Evolutionary conservation across 345 rosid species (phyloP), one percentile per base, ranked within the genome.

Genomic region (Arabidopsis thaliana): DNA sequence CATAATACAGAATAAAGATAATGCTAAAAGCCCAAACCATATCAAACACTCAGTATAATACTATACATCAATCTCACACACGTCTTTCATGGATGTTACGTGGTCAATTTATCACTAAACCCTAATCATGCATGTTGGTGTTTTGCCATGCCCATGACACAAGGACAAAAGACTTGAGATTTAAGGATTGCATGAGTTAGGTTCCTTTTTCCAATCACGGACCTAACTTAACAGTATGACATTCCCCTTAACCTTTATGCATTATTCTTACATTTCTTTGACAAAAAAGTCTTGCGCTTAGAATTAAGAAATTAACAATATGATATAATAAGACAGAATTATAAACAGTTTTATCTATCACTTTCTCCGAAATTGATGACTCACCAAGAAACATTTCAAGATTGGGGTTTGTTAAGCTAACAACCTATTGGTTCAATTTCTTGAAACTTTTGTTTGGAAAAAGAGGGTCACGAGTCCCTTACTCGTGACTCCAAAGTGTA

Each of bases 221-320:
- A 77, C 67, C 80, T 77, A 77, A 77, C 72, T 56, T 77, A 77
- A 77, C 76, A 71, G 67, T 65, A 64, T 71, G 76, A 77, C 80
- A 71, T 71, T 65, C 67, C 60, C 57, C 72, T 77, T 64, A 64
- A 70, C 72, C 38, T 77, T 68, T 67, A 16, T 61, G 36, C 70
- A 76, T 62, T 53, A 52, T 41, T 56, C 23, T 69, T 56, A 44
- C 23, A 48, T 46, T 3, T 57, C 23, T 33, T 33, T 33, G 14
- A 16, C 7, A 14, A 23, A 65, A 32, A 38, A 22, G 30, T 8
- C 37, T 5, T 32, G 30, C 4, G 0, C 14, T 37, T 62, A 73
- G 22, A 32, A 63, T 30, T 41, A 30, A 6, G 32, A n/a, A 46
- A 61, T 25, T 67, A 45, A 53, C 23, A 45, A 8, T 33, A 55